Evolutionary conservation across 169 alveolate genomes (phyloP).

Genomic region (Cryptosporidium felis): DNA sequence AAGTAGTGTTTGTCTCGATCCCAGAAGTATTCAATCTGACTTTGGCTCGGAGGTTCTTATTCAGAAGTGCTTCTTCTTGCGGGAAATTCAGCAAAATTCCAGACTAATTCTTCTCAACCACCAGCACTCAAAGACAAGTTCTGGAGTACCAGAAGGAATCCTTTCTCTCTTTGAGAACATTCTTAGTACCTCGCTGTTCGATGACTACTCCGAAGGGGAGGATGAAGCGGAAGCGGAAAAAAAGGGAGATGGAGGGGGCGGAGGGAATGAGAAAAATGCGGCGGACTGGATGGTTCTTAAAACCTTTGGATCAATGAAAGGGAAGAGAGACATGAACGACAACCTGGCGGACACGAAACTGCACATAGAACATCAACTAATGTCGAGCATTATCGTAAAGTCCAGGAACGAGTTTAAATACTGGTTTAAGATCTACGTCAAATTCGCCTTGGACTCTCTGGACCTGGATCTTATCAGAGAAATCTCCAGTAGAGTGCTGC

Average conservation of each 20-base stretch:
- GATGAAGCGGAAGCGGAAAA: not conserved
- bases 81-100: slow-evolving; percentile 51
- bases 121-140: not conserved
- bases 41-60: not conserved
- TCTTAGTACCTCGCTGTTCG: not conserved
- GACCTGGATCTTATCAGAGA: not conserved
- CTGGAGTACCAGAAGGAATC: not conserved
- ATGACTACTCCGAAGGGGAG: not conserved
- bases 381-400: not conserved
- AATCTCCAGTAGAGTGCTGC: not conserved
- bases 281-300: no score
- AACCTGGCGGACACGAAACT: not conserved
- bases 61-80: not conserved
- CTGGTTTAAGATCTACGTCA: slow-evolving; percentile 44
- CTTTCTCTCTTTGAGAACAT: not conserved
- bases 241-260: no score
- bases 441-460: slow-evolving; percentile 17
- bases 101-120: not conserved
- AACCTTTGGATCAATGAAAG: no score
- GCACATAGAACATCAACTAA: slow-evolving; percentile 62
- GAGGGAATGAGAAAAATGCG: no score
- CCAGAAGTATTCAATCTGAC: not conserved
- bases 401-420: slow-evolving; percentile 39
- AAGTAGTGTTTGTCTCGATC: slow-evolving; percentile 12
- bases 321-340: not conserved